These are phyloP conservation scores for Monilinia laxa DNA, from an alignment of 2,329 filamentous ascomycete genomes.

Conservation along the genomic window DNA sequence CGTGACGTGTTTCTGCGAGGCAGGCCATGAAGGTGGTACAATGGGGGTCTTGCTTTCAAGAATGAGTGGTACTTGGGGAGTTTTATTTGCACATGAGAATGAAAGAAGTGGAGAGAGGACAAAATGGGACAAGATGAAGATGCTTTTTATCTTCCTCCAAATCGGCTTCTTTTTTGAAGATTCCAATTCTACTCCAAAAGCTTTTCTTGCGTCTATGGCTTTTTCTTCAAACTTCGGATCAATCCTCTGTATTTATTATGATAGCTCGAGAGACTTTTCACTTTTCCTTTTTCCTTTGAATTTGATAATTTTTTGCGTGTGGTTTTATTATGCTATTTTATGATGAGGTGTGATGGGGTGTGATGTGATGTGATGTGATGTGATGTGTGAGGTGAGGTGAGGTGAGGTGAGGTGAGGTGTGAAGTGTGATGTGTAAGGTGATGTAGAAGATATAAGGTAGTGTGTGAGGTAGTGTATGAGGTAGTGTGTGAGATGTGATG, in stretches of 20 bases:
- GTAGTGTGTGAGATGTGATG: too few species aligned
- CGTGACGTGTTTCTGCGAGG: conserved; percentile 23
- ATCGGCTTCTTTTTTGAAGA: conserved; percentile 6
- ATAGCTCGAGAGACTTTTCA: conserved; percentile 17
- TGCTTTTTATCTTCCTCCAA: background rate
- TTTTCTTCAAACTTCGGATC: conserved; percentile 10
- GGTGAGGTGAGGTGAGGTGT: too few species aligned
- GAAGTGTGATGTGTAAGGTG: too few species aligned
- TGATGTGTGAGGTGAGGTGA: too few species aligned
- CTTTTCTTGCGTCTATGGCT: conserved; percentile 9
- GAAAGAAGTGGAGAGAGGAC: background rate
- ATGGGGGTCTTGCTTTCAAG: conserved; percentile 19
- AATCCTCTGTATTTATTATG: conserved; percentile 26
- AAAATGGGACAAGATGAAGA: conserved; percentile 10
- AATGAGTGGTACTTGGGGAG: conserved; percentile 19
- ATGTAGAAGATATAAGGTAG: too few species aligned
- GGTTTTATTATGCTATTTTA: background rate
- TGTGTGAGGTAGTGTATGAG: too few species aligned
- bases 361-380: too few species aligned
- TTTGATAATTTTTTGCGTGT: conserved; percentile 10
- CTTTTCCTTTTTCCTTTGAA: conserved; percentile 2
- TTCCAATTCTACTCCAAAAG: background rate
- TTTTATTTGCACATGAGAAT: conserved; percentile 22
- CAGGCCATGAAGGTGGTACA: conserved; percentile 5
- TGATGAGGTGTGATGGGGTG: background rate